Evolutionary conservation across 306 rosid species (phyloP).

Genomic region (Sophora flavescens): DNA sequence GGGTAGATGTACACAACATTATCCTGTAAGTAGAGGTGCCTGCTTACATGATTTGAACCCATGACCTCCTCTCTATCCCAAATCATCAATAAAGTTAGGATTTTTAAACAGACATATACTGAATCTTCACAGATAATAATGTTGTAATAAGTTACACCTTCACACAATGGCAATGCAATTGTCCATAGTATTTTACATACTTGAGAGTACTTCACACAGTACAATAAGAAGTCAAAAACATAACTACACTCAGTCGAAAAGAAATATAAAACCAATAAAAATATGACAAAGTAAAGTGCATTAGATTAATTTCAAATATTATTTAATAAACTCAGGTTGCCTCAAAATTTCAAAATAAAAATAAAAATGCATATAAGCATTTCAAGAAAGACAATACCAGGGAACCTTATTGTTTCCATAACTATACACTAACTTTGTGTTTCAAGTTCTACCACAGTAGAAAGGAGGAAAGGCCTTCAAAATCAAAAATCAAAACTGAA

Average conservation of each 20-base stretch:
- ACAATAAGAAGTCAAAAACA: not conserved
- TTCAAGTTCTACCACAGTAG: not conserved
- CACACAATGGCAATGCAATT: not conserved
- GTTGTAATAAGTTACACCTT: not conserved
- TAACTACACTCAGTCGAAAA: no score
- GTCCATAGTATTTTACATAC: not conserved
- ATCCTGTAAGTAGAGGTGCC: no score
- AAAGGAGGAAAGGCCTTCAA: conserved; percentile 7
- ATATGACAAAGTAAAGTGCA: no score
- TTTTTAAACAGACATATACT: not conserved
- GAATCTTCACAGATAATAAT: not conserved
- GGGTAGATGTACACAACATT: no score
- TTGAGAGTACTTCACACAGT: not conserved
- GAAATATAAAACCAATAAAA: no score
- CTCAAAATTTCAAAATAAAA: no score
- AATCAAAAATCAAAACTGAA: conserved; percentile 69
- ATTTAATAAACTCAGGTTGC: not conserved
- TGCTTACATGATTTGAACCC: no score
- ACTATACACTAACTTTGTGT: not conserved
- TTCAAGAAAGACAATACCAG: not conserved
- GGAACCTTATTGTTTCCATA: not conserved
- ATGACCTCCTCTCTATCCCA: no score
- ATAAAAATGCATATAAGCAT: not conserved
- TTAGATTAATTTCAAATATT: not conserved
- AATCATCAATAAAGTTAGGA: not conserved